phyloP scores from a whole-genome alignment of 257 asterid genomes.

The Rehmannia glutinosa region DNA sequence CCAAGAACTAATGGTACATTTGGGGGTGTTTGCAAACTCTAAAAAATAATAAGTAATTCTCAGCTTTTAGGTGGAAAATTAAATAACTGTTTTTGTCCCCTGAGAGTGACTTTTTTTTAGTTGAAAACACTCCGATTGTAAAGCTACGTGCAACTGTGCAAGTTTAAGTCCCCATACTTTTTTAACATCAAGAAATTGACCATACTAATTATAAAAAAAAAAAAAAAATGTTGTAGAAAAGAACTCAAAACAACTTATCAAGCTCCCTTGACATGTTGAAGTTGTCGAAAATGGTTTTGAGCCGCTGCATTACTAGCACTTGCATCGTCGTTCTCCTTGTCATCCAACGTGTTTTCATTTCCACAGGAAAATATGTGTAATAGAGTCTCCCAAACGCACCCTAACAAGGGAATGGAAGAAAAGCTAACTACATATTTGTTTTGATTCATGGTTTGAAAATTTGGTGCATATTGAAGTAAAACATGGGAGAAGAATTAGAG shows the following conservation, averaged over 20 bases:
- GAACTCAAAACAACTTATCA: neutral
- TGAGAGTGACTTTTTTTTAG: no score
- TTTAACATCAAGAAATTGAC: no score
- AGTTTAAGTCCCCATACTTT: no score
- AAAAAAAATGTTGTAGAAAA: neutral
- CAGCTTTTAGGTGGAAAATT: no score
- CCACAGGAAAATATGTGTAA: neutral
- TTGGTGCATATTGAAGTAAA: neutral
- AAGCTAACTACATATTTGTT: neutral
- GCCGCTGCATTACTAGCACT: neutral
- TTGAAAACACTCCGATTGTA: no score
- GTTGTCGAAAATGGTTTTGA: slow-evolving; percentile 7
- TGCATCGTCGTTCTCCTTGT: neutral
- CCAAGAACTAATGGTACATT: no score
- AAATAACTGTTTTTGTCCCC: no score
- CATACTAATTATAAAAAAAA: no score
- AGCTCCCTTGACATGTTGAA: slow-evolving; percentile 13
- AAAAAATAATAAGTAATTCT: no score
- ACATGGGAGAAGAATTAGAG: neutral
- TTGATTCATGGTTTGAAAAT: neutral
- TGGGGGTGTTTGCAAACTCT: no score
- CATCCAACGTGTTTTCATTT: neutral
- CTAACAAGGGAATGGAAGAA: slow-evolving; percentile 21
- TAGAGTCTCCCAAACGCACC: slow-evolving; percentile 24
- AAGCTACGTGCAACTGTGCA: no score